These are phyloP conservation scores for Fomitopsis schrenkii DNA, from an alignment of 1,284 basidiomycete species.

Conservation along the genomic window DNA sequence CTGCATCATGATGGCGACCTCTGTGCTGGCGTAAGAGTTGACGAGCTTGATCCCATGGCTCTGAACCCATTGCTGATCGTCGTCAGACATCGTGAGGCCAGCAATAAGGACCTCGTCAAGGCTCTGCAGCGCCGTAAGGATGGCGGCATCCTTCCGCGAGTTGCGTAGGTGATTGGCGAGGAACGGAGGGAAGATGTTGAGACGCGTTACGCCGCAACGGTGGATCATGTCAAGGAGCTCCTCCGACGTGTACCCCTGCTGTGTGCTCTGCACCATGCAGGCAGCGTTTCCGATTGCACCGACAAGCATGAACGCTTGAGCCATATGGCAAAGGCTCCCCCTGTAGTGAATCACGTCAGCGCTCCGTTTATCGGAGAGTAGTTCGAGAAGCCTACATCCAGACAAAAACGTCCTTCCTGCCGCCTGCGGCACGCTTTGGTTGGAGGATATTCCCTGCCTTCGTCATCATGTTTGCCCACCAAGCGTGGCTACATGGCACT, in stretches of 20 bases:
- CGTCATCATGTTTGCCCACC: constrained; percentile 24
- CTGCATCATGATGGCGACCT: constrained; percentile 62
- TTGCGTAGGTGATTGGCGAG: constrained; percentile 57
- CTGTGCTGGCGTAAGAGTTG: constrained; percentile 73
- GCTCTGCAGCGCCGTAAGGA: constrained; percentile 50
- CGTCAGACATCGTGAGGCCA: constrained; percentile 54
- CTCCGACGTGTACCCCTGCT: constrained; percentile 57
- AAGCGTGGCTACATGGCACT: constrained; percentile 55
- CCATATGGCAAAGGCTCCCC: constrained; percentile 31
- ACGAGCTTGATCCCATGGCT: constrained; percentile 52
- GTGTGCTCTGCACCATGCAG: constrained; percentile 66
- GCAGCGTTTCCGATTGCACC: constrained; percentile 65
- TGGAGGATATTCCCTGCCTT: constrained; percentile 21
- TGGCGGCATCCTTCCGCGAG: constrained; percentile 55
- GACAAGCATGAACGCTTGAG: constrained; percentile 29
- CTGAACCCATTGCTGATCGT: constrained; percentile 64
- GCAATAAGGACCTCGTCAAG: constrained; percentile 60
- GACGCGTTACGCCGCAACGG: constrained; percentile 60
- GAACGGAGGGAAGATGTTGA: constrained; percentile 68
- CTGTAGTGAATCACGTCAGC: constrained; percentile 11
- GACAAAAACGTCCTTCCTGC: constrained; percentile 53
- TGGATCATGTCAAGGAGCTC: constrained; percentile 70
- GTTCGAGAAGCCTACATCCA: constrained; percentile 26
- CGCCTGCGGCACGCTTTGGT: constrained; percentile 15
- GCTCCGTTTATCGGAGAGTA: constrained; percentile 4